Base-by-base conservation (phyloP, 2,329 filamentous ascomycete genomes). In the Trichoderma guizhouense region DNA sequence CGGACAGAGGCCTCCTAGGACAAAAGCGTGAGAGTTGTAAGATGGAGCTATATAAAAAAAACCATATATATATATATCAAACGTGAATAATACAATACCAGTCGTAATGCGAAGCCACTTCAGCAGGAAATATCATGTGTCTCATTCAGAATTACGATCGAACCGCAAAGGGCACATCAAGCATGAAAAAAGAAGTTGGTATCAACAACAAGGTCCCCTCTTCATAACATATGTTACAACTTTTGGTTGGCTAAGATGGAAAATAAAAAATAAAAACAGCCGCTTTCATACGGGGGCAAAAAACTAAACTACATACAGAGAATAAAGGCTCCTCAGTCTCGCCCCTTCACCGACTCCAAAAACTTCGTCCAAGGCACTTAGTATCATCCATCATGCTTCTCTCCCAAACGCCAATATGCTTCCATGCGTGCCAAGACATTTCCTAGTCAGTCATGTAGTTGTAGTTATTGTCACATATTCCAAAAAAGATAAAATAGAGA, bases 1-100 rank as follows among this genome's bases (percentile, higher is more conserved):
- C 80, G 96, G 96, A 2, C 84, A 90, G 78, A 87, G 96, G 78
- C 94, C 94, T 18, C 85, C 89, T 47, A 97, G 92, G 82, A 85
- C 96, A 60, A 85, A 83, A 63, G 84, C 82, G 53, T 87, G 79
- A 39, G 75, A 58, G 18, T 5, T 21, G 30, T 34, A n/a, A 51
- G 63, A 67, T 18, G 18, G 5, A 47, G 9, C n/a, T n/a, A 24
- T 24, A 6, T 6, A 14, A 30, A 43, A 26, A 21, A 43, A 57
- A 18, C 24, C 6, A 26, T 1, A n/a, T 26, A 26, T 34, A 26
- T 34, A 60, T 68, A 34, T 18, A 47, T 43, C 15, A 30, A 21
- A n/a, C 7, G 9, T 21, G 0, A 5, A 53, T 53, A 53, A 24
- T 24, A 53, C 47, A 5, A 21, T 3, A 7, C 55, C 11, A n/a